Percentiles rank a stretch among this genome's conserved stretches.
Conservation (phyloP, 2,329 filamentous ascomycete species). For the Purpureocillium takamizusanense region DNA sequence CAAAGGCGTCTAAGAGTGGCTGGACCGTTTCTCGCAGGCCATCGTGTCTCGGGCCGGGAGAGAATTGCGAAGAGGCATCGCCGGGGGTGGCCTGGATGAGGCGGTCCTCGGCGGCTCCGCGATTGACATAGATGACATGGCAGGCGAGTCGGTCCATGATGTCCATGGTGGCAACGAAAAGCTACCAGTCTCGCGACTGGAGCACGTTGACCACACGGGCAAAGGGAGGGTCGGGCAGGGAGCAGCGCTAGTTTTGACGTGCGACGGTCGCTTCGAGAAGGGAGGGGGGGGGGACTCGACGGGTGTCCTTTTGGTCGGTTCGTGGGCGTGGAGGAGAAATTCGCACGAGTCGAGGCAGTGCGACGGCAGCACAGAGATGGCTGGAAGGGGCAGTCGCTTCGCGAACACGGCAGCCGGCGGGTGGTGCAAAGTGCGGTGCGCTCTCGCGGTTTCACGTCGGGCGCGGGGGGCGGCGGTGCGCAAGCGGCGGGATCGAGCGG, state of each 20-base stretch:
- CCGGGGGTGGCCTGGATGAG: constrained; percentile 23
- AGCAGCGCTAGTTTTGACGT: background rate
- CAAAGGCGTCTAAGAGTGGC: constrained; percentile 44
- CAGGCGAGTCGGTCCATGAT: constrained; percentile 49
- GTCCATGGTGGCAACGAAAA: constrained; percentile 48
- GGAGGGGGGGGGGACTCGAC: no score
- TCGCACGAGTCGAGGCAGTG: background rate
- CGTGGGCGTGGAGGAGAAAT: background rate
- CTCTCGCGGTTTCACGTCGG: no score
- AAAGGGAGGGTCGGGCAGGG: constrained; percentile 6
- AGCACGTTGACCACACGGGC: constrained; percentile 42
- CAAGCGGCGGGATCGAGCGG: no score
- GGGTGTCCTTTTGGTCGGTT: no score
- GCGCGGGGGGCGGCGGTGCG: no score
- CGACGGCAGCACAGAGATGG: no score
- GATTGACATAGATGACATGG: constrained; percentile 53
- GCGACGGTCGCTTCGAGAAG: background rate
- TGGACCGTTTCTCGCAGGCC: constrained; percentile 36
- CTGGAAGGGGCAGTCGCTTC: no score
- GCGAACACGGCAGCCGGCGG: no score
- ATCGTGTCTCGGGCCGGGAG: constrained; percentile 24
- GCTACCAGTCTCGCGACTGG: constrained; percentile 54
- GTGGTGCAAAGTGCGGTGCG: no score
- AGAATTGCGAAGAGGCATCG: constrained; percentile 4
- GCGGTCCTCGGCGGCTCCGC: constrained; percentile 38